These are phyloP conservation scores for Pseudonitzschia multiseries DNA, from an alignment of 108 stramenopile species.

Conservation along the genomic window DNA sequence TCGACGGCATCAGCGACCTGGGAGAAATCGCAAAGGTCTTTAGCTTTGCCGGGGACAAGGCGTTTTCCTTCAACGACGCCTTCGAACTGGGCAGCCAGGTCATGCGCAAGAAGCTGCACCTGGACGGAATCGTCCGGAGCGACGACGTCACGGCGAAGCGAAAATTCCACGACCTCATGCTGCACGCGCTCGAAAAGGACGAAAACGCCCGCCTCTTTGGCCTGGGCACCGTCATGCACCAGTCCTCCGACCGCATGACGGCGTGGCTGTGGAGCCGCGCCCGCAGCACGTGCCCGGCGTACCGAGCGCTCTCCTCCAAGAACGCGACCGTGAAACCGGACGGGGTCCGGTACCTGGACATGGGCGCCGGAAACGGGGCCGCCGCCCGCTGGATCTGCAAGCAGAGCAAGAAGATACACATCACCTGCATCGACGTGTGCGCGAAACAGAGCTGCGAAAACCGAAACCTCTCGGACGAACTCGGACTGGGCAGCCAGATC, in stretches of 20 bases:
- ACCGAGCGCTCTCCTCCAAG: conserved; percentile 19
- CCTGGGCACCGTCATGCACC: conserved; percentile 34
- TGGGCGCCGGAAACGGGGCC: conserved; percentile 36
- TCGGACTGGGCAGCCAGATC: conserved; percentile 38
- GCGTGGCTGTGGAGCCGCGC: conserved; percentile 31
- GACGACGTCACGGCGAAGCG: conserved; percentile 29
- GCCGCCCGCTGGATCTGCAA: conserved; percentile 33
- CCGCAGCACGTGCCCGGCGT: conserved; percentile 24
- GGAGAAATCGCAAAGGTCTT: conserved; percentile 35
- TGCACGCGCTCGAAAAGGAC: conserved; percentile 26
- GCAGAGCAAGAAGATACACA: conserved; percentile 36
- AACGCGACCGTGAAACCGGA: conserved; percentile 15
- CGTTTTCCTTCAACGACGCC: conserved; percentile 25
- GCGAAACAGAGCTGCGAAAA: conserved; percentile 44
- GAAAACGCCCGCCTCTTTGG: conserved; percentile 30
- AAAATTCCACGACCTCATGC: conserved; percentile 30
- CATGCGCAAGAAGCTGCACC: conserved; percentile 38
- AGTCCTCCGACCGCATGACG: conserved; percentile 37
- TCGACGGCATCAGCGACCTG: conserved; percentile 31
- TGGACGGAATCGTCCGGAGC: conserved; percentile 33
- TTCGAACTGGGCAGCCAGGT: conserved; percentile 24
- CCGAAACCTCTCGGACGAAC: conserved; percentile 30
- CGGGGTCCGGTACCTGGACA: conserved; percentile 20
- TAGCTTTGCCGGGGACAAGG: conserved; percentile 10
- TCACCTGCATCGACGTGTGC: conserved; percentile 46